Evolutionary conservation across 345 rosid species (phyloP).

Genomic region (Bruguiera sexangula): DNA sequence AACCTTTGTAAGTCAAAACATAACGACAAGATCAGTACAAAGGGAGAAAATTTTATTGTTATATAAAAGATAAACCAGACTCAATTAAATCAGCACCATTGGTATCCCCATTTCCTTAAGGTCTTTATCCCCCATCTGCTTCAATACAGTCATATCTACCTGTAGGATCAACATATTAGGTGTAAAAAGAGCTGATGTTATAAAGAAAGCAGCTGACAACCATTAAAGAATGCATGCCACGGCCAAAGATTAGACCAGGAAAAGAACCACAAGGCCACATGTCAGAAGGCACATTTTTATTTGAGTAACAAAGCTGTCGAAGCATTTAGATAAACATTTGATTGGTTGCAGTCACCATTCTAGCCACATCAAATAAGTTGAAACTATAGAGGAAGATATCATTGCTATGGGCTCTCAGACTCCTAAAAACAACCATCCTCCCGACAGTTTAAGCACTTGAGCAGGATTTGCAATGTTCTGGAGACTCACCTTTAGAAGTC

Average conservation of each 20-base stretch:
- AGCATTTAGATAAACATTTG: neutral
- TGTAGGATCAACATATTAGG: constrained; percentile 14
- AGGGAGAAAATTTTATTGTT: neutral
- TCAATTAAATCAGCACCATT: constrained; percentile 35
- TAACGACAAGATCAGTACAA: neutral
- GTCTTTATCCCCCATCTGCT: constrained; percentile 51
- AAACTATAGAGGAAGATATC: neutral
- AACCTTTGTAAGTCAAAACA: neutral
- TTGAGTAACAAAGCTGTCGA: neutral
- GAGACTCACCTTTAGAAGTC: neutral
- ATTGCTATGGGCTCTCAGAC: neutral
- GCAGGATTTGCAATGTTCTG: neutral
- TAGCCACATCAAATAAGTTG: constrained; percentile 1
- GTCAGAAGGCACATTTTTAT: neutral
- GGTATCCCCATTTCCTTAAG: constrained; percentile 60
- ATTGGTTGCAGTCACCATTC: neutral
- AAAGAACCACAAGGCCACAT: neutral
- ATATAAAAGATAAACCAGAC: neutral
- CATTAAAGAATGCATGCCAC: neutral
- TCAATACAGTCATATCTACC: constrained; percentile 55
- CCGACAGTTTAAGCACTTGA: neutral
- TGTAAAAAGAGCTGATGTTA: neutral
- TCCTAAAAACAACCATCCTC: neutral
- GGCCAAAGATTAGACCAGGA: neutral
- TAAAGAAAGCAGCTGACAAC: neutral